phyloP scores from a whole-genome alignment of 2,329 filamentous ascomycete genomes.

The Tolypocladium cylindrosporum region DNA sequence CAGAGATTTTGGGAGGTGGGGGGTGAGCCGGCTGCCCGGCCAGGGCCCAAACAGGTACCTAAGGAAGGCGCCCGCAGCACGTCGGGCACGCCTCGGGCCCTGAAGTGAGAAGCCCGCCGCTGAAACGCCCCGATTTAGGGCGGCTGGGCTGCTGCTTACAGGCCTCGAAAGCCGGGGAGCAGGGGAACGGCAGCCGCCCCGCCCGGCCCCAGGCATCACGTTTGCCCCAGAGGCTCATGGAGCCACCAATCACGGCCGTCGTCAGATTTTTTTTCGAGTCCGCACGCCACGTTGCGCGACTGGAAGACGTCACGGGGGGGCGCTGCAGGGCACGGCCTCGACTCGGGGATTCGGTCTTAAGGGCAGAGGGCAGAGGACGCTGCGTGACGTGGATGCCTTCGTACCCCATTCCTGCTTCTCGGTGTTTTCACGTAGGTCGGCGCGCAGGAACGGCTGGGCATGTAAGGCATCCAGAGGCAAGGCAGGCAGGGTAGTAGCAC shows the following conservation, averaged over 20 bases:
- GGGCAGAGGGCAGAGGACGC: not conserved
- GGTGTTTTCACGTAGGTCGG: not conserved
- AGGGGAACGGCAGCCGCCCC: not conserved
- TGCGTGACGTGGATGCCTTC: not conserved
- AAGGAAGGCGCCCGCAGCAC: not conserved
- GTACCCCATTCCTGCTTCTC: not conserved
- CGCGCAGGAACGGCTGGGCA: not conserved
- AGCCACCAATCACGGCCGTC: not conserved
- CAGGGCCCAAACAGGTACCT: too few relatives aligned
- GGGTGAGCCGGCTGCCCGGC: not conserved
- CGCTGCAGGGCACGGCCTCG: not conserved
- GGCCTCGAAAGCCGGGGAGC: not conserved
- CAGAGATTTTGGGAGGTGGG: conserved; percentile 5
- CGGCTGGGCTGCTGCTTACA: not conserved
- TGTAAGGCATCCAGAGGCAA: not conserved
- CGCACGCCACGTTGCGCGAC: not conserved
- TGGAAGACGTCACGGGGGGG: not conserved
- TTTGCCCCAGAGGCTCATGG: not conserved
- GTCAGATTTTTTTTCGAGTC: not conserved
- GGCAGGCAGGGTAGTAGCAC: not conserved
- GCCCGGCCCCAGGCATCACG: not conserved
- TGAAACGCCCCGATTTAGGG: not conserved
- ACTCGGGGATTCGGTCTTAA: not conserved
- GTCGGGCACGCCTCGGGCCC: not conserved
- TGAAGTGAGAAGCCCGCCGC: not conserved